Percentiles rank a stretch among this genome's conserved stretches.
phyloP scores from a whole-genome alignment of 2,329 filamentous ascomycete species.

The Neonectria coccinea region DNA sequence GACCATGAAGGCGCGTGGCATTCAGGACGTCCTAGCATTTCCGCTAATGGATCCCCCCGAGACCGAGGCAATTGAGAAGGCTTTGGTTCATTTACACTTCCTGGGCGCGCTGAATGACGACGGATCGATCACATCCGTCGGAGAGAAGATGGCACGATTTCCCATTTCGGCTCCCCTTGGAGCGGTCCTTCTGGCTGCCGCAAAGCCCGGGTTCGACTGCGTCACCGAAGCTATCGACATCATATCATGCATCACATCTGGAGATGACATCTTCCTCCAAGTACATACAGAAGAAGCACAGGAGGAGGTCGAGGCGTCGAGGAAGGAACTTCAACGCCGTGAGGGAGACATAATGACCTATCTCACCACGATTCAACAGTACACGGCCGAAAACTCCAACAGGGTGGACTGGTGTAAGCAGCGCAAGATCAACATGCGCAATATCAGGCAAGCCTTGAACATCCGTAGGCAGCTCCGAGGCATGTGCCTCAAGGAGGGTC shows the following conservation, averaged over 20 bases:
- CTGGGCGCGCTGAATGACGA: conserved; percentile 80
- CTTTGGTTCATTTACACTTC: conserved; percentile 81
- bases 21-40: conserved; percentile 84
- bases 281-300: conserved; percentile 67
- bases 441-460: conserved; percentile 72
- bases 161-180: conserved; percentile 86
- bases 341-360: conserved; percentile 75
- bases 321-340: conserved; percentile 69
- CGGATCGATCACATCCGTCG: conserved; percentile 79
- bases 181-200: conserved; percentile 84
- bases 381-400: conserved; percentile 67
- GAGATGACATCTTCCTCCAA: conserved; percentile 72
- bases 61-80: conserved; percentile 81
- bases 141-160: conserved; percentile 82
- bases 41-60: conserved; percentile 87
- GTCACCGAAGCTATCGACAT: conserved; percentile 88
- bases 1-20: conserved; percentile 92
- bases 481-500: conserved; percentile 64
- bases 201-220: conserved; percentile 76
- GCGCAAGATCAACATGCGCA: conserved; percentile 67
- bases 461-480: conserved; percentile 71
- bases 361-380: conserved; percentile 72
- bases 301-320: conserved; percentile 64
- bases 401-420: conserved; percentile 69
- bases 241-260: conserved; percentile 72